Conservation (phyloP, 73 alveolate species). For the Paramecium sonneborni region DNA sequence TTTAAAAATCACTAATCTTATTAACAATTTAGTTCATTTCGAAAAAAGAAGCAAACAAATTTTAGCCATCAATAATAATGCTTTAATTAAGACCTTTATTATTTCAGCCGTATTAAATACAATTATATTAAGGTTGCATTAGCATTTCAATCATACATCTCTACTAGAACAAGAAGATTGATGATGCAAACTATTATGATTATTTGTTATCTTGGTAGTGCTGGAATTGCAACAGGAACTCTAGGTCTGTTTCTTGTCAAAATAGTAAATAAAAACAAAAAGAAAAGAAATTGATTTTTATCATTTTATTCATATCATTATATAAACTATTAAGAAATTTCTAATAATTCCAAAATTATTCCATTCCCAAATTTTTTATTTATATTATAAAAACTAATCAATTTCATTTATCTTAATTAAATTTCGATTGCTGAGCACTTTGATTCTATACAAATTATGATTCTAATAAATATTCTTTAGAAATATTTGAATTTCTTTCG, state of each 20-base stretch:
- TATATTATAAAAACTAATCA: too few species aligned
- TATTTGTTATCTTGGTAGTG: constrained; percentile 23
- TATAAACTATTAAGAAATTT: not conserved
- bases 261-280: not conserved
- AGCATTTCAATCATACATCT: not conserved
- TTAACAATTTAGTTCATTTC: constrained; percentile 12
- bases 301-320: not conserved
- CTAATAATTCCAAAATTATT: too few species aligned
- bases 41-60: not conserved
- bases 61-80: constrained; percentile 34
- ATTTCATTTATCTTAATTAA: too few species aligned
- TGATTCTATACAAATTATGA: too few species aligned
- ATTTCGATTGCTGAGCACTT: too few species aligned
- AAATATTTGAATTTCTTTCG: too few species aligned
- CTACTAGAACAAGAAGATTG: constrained; percentile 41
- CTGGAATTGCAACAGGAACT: constrained; percentile 39
- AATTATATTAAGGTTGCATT: not conserved
- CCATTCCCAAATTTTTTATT: too few species aligned
- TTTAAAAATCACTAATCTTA: not conserved
- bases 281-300: not conserved
- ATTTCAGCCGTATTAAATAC: not conserved
- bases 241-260: constrained; percentile 3
- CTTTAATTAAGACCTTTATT: not conserved
- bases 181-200: constrained; percentile 30
- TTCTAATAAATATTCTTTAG: too few species aligned